A percentile compares a stretch with the other conserved stretches of the same genome.
phyloP scores from a whole-genome alignment of 495 filamentous ascomycete species.

The Hyphodiscus hymeniophilus region DNA sequence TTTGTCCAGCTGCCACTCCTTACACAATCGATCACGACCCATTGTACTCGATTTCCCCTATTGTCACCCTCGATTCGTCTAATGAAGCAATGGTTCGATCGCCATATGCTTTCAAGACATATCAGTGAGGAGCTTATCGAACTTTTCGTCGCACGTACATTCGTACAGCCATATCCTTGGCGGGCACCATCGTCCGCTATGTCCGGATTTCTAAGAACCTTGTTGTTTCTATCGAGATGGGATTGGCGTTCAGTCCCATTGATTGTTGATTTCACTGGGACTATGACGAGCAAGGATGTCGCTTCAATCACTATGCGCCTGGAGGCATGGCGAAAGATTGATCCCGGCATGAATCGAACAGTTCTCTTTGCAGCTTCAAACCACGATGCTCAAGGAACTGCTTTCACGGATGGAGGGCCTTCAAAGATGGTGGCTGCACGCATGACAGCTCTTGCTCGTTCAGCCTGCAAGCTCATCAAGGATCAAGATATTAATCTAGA shows the following conservation, averaged over 20 bases:
- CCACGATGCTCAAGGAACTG: constrained; percentile 64
- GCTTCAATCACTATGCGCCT: constrained; percentile 60
- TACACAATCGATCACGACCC: constrained; percentile 67
- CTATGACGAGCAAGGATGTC: constrained; percentile 46
- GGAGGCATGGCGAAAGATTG: constrained; percentile 72
- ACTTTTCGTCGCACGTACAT: constrained; percentile 63
- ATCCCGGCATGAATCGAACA: constrained; percentile 78
- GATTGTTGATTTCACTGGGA: constrained; percentile 60
- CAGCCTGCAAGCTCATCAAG: constrained; percentile 53
- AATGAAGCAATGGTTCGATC: constrained; percentile 81
- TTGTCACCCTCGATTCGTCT: constrained; percentile 83
- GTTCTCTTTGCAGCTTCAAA: constrained; percentile 77
- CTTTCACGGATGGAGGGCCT: constrained; percentile 68
- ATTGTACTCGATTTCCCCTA: constrained; percentile 72
- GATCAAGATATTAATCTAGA: constrained; percentile 50
- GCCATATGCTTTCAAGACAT: constrained; percentile 69
- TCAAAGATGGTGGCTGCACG: constrained; percentile 76
- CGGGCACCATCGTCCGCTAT: constrained; percentile 65
- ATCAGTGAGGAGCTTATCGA: constrained; percentile 77
- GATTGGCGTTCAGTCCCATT: constrained; percentile 83
- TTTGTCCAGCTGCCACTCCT: constrained; percentile 70
- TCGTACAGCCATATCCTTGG: constrained; percentile 81
- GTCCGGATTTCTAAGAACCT: constrained; percentile 72
- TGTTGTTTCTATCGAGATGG: constrained; percentile 73
- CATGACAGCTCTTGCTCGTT: constrained; percentile 71